Percentiles rank a stretch among this genome's conserved stretches.
Conservation (phyloP, 257 asterid genomes). For the Lycium barbarum region DNA sequence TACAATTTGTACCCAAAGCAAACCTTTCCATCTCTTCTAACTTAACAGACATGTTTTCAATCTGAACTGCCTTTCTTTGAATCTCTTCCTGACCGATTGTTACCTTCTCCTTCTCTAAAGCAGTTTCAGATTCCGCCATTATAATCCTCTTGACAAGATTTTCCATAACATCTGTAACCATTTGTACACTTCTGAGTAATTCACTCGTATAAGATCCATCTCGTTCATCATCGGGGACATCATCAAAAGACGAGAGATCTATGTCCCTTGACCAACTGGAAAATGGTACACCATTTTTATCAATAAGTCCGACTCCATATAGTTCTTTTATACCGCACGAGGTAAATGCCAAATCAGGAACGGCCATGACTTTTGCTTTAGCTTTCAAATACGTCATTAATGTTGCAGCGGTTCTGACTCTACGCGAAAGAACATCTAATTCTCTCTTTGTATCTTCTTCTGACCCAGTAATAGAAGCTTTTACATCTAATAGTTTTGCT, state of each 20-base stretch:
- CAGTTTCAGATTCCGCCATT: constrained; percentile 89
- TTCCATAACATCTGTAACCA: constrained; percentile 92
- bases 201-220: constrained; percentile 71
- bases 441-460: constrained; percentile 73
- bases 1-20: constrained; percentile 74
- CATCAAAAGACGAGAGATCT: constrained; percentile 63
- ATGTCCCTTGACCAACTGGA: constrained; percentile 70
- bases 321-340: constrained; percentile 76
- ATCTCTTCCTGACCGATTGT: constrained; percentile 80
- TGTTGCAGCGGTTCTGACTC: constrained; percentile 86
- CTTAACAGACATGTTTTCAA: constrained; percentile 81
- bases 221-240: constrained; percentile 66
- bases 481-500: constrained; percentile 67
- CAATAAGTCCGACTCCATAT: constrained; percentile 80
- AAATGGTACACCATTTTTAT: constrained; percentile 73
- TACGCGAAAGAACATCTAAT: constrained; percentile 75
- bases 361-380: constrained; percentile 82
- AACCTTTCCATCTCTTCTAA: constrained; percentile 94
- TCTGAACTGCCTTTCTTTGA: constrained; percentile 67
- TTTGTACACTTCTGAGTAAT: constrained; percentile 70
- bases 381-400: constrained; percentile 81
- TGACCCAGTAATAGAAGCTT: constrained; percentile 59
- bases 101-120: constrained; percentile 77
- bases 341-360: constrained; percentile 76
- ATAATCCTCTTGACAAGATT: constrained; percentile 81